phyloP scores from a whole-genome alignment of 768 basidiomycete species.

The Auriscalpium orientale region DNA sequence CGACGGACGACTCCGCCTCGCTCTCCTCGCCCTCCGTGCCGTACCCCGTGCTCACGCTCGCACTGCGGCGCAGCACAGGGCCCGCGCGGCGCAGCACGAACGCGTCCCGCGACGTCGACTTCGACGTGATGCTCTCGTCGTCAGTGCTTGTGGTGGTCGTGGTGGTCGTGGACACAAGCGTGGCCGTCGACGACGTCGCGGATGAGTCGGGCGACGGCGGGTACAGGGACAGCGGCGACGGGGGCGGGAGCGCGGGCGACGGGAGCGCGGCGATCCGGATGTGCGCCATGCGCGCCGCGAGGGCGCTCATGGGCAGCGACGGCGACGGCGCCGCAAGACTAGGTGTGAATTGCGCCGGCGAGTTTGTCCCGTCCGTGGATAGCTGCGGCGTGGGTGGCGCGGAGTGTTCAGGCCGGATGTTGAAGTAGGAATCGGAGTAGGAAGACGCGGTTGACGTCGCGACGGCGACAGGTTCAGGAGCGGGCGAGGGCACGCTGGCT shows the following conservation, averaged over 20 bases:
- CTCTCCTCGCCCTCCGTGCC: conserved; percentile 14
- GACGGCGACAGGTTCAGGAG: no score
- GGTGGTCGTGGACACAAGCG: neutral
- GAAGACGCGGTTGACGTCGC: neutral
- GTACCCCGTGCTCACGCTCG: neutral
- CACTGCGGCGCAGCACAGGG: neutral
- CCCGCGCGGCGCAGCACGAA: neutral
- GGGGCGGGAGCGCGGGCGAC: conserved; percentile 1
- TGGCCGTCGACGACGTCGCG: neutral
- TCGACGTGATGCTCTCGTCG: neutral
- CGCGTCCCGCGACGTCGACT: neutral
- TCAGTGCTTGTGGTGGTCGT: neutral
- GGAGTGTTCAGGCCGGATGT: neutral
- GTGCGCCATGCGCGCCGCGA: neutral
- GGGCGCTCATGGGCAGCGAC: neutral
- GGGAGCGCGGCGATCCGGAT: neutral
- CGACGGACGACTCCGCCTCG: conserved; percentile 12
- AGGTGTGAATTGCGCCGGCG: neutral
- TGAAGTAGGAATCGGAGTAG: neutral
- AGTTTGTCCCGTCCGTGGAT: no score
- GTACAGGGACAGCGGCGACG: conserved; percentile 1
- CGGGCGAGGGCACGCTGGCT: no score
- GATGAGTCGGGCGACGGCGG: neutral
- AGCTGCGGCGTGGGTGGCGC: neutral
- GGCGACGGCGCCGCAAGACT: neutral